Percentiles rank a stretch among this genome's conserved stretches.
These are phyloP conservation scores for Penicillium griseofulvum DNA, from an alignment of 2,329 filamentous ascomycete species.

Conservation along the genomic window DNA sequence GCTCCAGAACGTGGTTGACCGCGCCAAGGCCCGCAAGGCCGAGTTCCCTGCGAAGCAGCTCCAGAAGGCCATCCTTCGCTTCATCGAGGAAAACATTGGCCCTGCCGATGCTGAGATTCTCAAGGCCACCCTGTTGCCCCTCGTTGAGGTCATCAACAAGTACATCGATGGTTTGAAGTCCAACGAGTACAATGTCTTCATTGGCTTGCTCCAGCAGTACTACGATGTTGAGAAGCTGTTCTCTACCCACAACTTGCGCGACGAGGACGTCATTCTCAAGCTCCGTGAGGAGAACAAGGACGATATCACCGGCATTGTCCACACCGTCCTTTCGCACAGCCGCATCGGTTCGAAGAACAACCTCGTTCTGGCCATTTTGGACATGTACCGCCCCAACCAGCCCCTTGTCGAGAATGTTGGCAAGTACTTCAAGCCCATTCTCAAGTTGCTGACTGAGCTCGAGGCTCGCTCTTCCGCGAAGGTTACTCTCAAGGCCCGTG, in stretches of 20 bases:
- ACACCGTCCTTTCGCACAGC: slow-evolving; percentile 90
- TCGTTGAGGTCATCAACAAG: slow-evolving; percentile 72
- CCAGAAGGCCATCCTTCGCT: slow-evolving; percentile 78
- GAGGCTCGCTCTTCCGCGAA: slow-evolving; percentile 85
- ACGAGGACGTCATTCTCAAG: slow-evolving; percentile 90
- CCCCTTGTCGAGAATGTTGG: slow-evolving; percentile 82
- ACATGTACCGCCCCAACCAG: slow-evolving; percentile 93
- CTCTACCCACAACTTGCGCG: slow-evolving; percentile 76
- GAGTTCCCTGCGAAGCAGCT: slow-evolving; percentile 94
- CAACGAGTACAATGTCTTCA: slow-evolving; percentile 82
- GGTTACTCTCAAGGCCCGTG: slow-evolving; percentile 93
- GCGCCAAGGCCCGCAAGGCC: slow-evolving; percentile 69
- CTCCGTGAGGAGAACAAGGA: slow-evolving; percentile 97
- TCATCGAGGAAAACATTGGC: slow-evolving; percentile 80
- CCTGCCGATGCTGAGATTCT: slow-evolving; percentile 71
- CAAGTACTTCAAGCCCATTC: slow-evolving; percentile 78
- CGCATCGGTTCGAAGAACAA: slow-evolving; percentile 92
- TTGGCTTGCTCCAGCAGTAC: slow-evolving; percentile 75
- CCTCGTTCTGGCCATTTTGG: slow-evolving; percentile 83
- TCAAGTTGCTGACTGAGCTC: slow-evolving; percentile 86
- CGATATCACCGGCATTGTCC: slow-evolving; percentile 77
- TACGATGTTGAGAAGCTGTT: slow-evolving; percentile 82
- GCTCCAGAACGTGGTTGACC: slow-evolving; percentile 82
- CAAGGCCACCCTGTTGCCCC: slow-evolving; percentile 68
- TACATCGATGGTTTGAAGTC: slow-evolving; percentile 87